Evolutionary conservation across 768 basidiomycete species (phyloP).

Genomic region (Rubroboletus satanas): DNA sequence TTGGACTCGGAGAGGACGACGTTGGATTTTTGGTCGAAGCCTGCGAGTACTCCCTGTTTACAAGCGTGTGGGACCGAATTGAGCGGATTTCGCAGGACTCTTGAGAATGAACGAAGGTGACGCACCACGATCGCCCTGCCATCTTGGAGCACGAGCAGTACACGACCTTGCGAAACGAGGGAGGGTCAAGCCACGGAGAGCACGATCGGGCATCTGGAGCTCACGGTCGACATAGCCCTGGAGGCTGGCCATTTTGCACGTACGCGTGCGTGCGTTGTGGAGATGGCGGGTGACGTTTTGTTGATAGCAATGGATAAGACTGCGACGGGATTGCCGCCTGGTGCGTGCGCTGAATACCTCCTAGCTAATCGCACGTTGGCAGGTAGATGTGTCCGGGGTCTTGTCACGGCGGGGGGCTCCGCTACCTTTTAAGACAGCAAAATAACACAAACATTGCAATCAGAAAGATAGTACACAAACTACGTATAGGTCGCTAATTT

Average conservation of each 20-base stretch:
- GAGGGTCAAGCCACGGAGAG: not conserved
- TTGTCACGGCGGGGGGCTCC: not conserved
- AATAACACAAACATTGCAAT: no score
- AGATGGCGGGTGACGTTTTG: slow-evolving; percentile 2
- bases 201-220: slow-evolving; percentile 22
- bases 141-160: slow-evolving; percentile 93
- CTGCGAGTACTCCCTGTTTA: slow-evolving; percentile 78
- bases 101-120: slow-evolving; percentile 7
- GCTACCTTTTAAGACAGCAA: no score
- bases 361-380: not conserved
- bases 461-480: no score
- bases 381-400: not conserved
- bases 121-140: slow-evolving; percentile 90
- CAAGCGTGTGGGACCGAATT: not conserved
- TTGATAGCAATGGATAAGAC: not conserved
- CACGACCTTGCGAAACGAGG: slow-evolving; percentile 55
- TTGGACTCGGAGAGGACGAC: slow-evolving; percentile 91
- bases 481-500: not conserved
- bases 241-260: slow-evolving; percentile 71
- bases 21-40: slow-evolving; percentile 94
- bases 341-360: not conserved
- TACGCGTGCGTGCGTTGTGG: slow-evolving; percentile 14
- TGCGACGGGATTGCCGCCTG: not conserved
- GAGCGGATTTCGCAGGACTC: not conserved
- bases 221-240: slow-evolving; percentile 88